Conservation (phyloP, 2,329 filamentous ascomycete genomes). For the Hypoxylon sp. region DNA sequence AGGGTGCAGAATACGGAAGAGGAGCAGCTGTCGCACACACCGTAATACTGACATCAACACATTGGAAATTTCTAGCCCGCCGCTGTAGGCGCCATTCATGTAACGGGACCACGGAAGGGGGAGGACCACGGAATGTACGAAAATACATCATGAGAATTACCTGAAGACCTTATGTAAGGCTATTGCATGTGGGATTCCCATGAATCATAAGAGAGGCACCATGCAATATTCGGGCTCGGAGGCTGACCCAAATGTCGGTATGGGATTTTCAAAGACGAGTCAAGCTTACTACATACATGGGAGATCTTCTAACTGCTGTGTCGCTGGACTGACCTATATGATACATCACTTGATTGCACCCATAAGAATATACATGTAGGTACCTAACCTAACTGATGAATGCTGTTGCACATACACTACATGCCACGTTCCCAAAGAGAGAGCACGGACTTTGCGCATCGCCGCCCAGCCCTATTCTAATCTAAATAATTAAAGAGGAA, state of each 20-base stretch:
- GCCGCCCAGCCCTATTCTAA: conserved; percentile 38
- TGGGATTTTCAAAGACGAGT: conserved; percentile 22
- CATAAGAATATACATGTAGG: conserved; percentile 2
- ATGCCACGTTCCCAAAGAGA: not conserved
- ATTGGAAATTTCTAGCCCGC: conserved; percentile 32
- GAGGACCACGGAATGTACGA: conserved; percentile 14
- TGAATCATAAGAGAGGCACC: not conserved
- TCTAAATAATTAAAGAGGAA: conserved; percentile 31
- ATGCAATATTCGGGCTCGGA: conserved; percentile 33
- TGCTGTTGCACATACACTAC: too few species aligned
- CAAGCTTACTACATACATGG: conserved; percentile 39
- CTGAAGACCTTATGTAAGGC: conserved; percentile 39
- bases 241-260: conserved; percentile 42
- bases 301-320: not conserved
- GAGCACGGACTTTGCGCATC: not conserved
- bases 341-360: not conserved
- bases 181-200: conserved; percentile 11
- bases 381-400: not conserved
- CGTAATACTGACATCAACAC: conserved; percentile 44
- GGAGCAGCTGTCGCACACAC: conserved; percentile 27
- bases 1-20: conserved; percentile 35
- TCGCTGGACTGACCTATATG: not conserved
- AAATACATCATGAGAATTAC: conserved; percentile 32
- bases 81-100: conserved; percentile 42
- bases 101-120: conserved; percentile 21